phyloP scores from a whole-genome alignment of 208 protist species.

The Sergeia podlipaevii region DNA sequence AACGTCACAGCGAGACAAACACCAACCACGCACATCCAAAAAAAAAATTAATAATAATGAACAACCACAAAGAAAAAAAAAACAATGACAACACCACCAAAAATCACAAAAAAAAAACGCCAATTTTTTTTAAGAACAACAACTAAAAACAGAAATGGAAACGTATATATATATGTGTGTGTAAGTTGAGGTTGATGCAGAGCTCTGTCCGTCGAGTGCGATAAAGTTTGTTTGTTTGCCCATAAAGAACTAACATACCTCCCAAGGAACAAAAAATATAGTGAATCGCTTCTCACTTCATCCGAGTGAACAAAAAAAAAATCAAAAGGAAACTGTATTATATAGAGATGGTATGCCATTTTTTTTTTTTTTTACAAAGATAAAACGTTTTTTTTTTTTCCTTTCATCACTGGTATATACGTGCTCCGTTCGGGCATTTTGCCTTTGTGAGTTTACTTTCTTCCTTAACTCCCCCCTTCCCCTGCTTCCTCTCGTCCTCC shows the following conservation, averaged over 20 bases:
- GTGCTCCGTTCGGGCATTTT: too few species aligned
- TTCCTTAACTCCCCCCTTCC: too few species aligned
- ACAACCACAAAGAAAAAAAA: constrained; percentile 7
- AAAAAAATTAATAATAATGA: constrained; percentile 10
- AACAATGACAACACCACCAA: not conserved
- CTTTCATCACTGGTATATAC: not conserved
- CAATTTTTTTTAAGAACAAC: too few species aligned
- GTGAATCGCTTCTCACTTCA: too few species aligned
- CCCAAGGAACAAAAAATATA: too few species aligned
- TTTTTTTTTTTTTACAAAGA: constrained; percentile 1
- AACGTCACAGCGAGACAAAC: constrained; percentile 6
- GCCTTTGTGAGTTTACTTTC: not conserved
- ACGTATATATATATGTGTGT: too few species aligned
- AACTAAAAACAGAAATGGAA: constrained; percentile 7
- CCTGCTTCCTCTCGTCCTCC: too few species aligned
- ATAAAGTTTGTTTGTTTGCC: too few species aligned
- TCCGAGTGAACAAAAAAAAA: not conserved
- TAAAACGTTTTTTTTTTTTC: not conserved
- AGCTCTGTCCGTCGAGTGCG: too few species aligned
- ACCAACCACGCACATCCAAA: constrained; percentile 6
- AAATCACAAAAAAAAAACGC: constrained; percentile 7
- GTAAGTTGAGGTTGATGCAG: too few species aligned
- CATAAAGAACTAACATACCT: too few species aligned
- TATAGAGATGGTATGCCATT: not conserved
- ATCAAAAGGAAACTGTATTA: constrained; percentile 3